phyloP scores from a whole-genome alignment of 2,329 filamentous ascomycete species.

The Diaporthe nobilis region DNA sequence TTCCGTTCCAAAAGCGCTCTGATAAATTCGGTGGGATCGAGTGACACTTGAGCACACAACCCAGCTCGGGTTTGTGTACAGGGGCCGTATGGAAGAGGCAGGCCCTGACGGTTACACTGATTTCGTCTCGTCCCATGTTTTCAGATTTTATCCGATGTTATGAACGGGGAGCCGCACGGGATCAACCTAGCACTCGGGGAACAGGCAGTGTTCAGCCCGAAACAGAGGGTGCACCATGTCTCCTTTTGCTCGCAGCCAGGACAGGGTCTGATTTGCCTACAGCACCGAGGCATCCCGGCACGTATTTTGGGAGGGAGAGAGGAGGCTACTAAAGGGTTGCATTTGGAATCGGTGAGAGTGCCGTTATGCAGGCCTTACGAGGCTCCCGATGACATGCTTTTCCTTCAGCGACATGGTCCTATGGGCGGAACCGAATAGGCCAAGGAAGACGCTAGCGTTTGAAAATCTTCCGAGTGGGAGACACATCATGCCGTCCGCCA shows the following conservation, averaged over 20 bases:
- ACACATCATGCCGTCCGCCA: background rate
- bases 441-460: constrained; percentile 7
- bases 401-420: background rate
- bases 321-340: background rate
- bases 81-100: background rate
- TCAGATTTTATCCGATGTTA: background rate
- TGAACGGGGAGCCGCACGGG: background rate
- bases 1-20: background rate
- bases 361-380: background rate
- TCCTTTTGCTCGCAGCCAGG: background rate
- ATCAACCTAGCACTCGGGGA: constrained; percentile 8
- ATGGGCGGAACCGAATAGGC: background rate
- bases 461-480: constrained; percentile 21
- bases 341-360: background rate
- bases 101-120: background rate
- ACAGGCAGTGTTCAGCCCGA: background rate
- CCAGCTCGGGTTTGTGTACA: background rate
- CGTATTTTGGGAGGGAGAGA: background rate
- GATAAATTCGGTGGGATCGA: background rate
- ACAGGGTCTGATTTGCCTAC: background rate
- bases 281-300: background rate
- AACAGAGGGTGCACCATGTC: constrained; percentile 5
- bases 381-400: background rate
- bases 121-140: constrained; percentile 10
- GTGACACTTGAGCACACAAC: no score